Evolutionary conservation across 2,329 filamentous ascomycete species (phyloP).

Genomic region (Botryotinia narcissicola): DNA sequence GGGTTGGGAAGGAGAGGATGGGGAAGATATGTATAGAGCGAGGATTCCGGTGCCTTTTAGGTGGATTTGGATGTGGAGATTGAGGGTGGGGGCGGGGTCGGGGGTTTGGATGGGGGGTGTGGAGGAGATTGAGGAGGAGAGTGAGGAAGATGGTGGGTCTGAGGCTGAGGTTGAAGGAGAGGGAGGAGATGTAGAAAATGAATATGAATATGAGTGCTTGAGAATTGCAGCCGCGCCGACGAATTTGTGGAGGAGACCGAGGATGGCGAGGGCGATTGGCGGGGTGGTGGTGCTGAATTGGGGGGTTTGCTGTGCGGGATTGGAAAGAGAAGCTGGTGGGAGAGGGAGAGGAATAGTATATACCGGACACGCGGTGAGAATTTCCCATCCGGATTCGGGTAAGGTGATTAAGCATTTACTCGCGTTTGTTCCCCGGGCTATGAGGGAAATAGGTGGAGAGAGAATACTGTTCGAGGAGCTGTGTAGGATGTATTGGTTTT

Average conservation of each 20-base stretch:
- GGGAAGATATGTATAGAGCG: not conserved
- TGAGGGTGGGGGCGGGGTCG: not conserved
- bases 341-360: not conserved
- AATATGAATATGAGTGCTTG: not conserved
- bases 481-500: not conserved
- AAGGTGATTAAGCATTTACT: not conserved
- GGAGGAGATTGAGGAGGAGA: too few species aligned
- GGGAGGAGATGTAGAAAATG: not conserved
- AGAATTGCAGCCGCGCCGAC: not conserved
- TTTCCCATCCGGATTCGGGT: not conserved
- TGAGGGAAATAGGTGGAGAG: not conserved
- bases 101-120: too few species aligned
- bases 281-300: not conserved
- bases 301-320: not conserved
- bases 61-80: not conserved
- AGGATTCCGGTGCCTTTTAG: not conserved
- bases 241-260: not conserved
- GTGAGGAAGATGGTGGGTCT: accelerated
- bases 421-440: not conserved
- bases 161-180: not conserved
- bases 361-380: not conserved
- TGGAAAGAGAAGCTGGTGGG: accelerated
- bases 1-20: accelerated
- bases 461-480: not conserved
- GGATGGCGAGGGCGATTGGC: not conserved